Conservation (phyloP, 2,329 filamentous ascomycete genomes). For the Allantophomopsis cytisporea region DNA sequence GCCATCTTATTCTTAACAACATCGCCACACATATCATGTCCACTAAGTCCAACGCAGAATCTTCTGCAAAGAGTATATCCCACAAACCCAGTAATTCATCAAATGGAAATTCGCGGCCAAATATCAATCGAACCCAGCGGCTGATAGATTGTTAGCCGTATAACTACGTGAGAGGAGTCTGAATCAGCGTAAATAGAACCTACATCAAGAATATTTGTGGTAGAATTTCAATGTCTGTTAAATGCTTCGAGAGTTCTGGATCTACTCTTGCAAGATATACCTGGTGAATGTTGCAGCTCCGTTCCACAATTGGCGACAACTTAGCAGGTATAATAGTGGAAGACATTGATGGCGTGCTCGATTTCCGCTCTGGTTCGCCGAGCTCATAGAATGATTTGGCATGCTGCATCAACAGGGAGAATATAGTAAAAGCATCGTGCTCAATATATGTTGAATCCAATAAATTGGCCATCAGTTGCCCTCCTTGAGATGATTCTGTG, state of each 20-base stretch:
- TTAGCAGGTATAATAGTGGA: slow-evolving; percentile 16
- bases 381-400: slow-evolving; percentile 76
- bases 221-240: slow-evolving; percentile 75
- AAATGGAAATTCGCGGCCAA: slow-evolving; percentile 87
- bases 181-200: slow-evolving; percentile 16
- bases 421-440: slow-evolving; percentile 81
- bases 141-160: slow-evolving; percentile 6
- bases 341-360: slow-evolving; percentile 9
- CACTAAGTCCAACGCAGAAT: slow-evolving; percentile 65
- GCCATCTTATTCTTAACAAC: slow-evolving; percentile 84
- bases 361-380: slow-evolving; percentile 26
- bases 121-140: slow-evolving; percentile 86
- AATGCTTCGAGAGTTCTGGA: slow-evolving; percentile 67
- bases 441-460: slow-evolving; percentile 67
- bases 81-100: slow-evolving; percentile 73
- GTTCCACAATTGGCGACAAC: slow-evolving; percentile 64
- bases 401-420: slow-evolving; percentile 76
- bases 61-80: slow-evolving; percentile 84
- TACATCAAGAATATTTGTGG: slow-evolving; percentile 95
- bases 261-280: slow-evolving; percentile 66
- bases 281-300: slow-evolving; percentile 80
- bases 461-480: slow-evolving; percentile 38
- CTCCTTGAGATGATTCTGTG: slow-evolving; percentile 3
- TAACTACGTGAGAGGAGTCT: background rate
- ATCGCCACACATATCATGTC: slow-evolving; percentile 90